These are phyloP conservation scores for Camellia japonica DNA, from an alignment of 148 eudicot genomes.

Conservation along the genomic window DNA sequence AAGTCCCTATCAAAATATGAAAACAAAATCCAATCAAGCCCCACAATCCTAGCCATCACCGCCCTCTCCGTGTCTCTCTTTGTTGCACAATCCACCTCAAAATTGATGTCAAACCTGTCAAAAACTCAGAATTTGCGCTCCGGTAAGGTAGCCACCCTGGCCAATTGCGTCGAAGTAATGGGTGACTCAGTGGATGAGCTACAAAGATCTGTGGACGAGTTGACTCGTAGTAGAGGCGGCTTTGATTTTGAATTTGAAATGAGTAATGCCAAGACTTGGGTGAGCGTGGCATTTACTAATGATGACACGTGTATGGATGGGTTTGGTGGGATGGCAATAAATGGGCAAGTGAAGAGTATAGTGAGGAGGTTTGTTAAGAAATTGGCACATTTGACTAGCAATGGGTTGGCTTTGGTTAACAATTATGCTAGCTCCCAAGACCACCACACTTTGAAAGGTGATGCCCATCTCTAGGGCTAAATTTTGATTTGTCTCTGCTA, in stretches of 20 bases:
- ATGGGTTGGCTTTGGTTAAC: constrained; percentile 40
- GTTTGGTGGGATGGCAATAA: constrained; percentile 21
- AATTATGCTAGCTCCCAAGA: constrained; percentile 3
- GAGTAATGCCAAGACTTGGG: constrained; percentile 39
- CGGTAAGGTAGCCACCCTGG: constrained; percentile 24
- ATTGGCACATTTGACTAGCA: constrained; percentile 35
- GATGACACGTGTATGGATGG: constrained; percentile 36
- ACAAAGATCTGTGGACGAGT: constrained; percentile 14
- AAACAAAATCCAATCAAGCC: constrained; percentile 25
- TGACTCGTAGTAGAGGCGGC: constrained; percentile 1
- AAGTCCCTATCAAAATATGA: constrained; percentile 23
- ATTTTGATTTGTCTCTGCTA: no score
- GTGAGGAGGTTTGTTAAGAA: constrained; percentile 20
- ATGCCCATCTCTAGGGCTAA: no score
- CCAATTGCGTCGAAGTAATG: constrained; percentile 26
- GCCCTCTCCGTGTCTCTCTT: constrained; percentile 26
- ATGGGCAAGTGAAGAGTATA: constrained; percentile 24
- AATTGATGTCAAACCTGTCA: constrained; percentile 15
- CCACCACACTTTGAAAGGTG: background rate
- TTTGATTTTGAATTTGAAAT: background rate
- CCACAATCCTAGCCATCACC: constrained; percentile 24
- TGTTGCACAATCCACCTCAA: constrained; percentile 17
- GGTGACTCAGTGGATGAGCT: constrained; percentile 28
- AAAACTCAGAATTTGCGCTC: constrained; percentile 15
- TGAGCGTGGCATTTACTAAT: constrained; percentile 36